Conservation (phyloP, 1,139 yeast genomes). For the Geotrichum bryndzae region DNA sequence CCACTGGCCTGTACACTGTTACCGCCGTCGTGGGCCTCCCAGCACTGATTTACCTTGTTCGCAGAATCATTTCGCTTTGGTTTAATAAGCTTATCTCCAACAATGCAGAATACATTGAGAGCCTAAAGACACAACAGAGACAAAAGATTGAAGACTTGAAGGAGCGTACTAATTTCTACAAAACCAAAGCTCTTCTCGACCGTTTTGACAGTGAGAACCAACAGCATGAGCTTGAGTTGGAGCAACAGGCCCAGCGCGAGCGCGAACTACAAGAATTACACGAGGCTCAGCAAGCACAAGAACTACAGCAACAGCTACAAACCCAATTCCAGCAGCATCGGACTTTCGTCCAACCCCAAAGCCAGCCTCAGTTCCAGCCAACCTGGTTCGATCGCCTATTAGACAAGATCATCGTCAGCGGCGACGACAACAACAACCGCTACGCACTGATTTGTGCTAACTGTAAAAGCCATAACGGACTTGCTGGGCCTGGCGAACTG, state of each 20-base stretch:
- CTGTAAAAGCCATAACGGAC: constrained; percentile 69
- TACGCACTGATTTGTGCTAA: constrained; percentile 67
- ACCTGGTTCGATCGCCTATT: constrained; percentile 41
- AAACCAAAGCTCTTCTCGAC: constrained; percentile 65
- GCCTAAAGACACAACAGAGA: constrained; percentile 48
- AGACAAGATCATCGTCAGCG: constrained; percentile 63
- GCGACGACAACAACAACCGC: constrained; percentile 58
- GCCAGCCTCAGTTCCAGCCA: constrained; percentile 17
- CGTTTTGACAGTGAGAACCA: constrained; percentile 42
- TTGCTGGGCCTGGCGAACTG: constrained; percentile 66
- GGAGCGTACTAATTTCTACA: constrained; percentile 67
- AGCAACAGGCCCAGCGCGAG: background rate
- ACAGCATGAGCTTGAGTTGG: background rate
- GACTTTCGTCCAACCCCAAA: constrained; percentile 6
- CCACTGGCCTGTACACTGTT: constrained; percentile 11
- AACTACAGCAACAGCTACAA: background rate
- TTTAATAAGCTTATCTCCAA: constrained; percentile 23
- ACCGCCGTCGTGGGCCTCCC: constrained; percentile 22
- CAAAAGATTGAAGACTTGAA: constrained; percentile 69
- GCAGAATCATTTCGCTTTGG: constrained; percentile 22
- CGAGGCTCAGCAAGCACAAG: background rate
- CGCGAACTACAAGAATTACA: background rate
- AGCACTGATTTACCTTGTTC: constrained; percentile 22
- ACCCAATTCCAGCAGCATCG: background rate
- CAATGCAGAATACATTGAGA: constrained; percentile 34